phyloP scores from a whole-genome alignment of 2,329 filamentous ascomycete species.

The Nemania sp. region DNA sequence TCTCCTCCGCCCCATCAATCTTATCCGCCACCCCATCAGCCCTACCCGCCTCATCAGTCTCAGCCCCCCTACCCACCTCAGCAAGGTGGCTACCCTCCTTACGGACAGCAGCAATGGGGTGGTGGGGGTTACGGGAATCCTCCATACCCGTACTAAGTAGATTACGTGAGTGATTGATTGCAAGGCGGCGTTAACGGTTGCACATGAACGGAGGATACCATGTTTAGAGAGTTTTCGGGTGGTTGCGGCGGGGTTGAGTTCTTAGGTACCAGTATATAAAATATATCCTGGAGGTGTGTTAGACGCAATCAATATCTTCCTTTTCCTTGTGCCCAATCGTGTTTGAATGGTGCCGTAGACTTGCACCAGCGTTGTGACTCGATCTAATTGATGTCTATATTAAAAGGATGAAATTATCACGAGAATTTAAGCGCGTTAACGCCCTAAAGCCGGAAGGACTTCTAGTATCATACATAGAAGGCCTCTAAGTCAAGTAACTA shows the following conservation, averaged over 20 bases:
- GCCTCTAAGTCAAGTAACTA: neutral
- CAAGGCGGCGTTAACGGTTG: slow-evolving; percentile 26
- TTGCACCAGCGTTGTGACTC: neutral
- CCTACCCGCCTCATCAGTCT: slow-evolving; percentile 37
- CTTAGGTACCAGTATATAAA: neutral
- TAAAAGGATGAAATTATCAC: neutral
- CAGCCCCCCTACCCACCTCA: neutral
- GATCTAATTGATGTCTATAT: neutral
- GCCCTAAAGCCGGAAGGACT: neutral
- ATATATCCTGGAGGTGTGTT: neutral
- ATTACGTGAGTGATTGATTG: neutral
- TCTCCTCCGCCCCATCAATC: too few species aligned
- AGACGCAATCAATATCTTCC: neutral
- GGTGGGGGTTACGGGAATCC: slow-evolving; percentile 36
- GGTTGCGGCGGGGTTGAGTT: neutral
- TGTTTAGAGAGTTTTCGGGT: slow-evolving; percentile 10
- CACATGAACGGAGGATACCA: slow-evolving; percentile 20
- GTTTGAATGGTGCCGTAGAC: neutral
- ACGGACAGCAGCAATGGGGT: slow-evolving; percentile 35
- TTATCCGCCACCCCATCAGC: too few species aligned
- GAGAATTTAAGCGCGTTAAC: neutral
- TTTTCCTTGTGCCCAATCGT: neutral
- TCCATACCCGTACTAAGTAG: slow-evolving; percentile 36
- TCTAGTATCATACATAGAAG: neutral
- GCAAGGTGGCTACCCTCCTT: slow-evolving; percentile 37